Evolutionary conservation across 495 filamentous ascomycete species (phyloP).

Genomic region (Penicillium paxilli): DNA sequence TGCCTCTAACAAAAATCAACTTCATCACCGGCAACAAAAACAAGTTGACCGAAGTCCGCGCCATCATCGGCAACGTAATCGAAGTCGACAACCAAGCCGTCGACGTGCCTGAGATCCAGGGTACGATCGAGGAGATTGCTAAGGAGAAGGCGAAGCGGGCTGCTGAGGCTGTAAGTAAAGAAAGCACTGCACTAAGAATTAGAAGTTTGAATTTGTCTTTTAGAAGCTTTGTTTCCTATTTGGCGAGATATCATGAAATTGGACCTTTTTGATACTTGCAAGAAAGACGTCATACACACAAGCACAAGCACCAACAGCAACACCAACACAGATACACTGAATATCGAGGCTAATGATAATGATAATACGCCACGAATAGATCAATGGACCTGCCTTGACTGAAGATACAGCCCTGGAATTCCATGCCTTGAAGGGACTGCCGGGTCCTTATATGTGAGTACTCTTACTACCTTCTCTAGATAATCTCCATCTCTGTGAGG

Average conservation of each 20-base stretch:
- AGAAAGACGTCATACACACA: too few species aligned
- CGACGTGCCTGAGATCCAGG: conserved; percentile 88
- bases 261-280: too few species aligned
- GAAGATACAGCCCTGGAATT: conserved; percentile 97
- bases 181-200: too few species aligned
- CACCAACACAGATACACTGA: too few species aligned
- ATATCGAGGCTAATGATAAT: too few species aligned
- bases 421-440: conserved; percentile 80
- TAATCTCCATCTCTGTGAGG: too few species aligned
- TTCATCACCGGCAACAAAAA: conserved; percentile 97
- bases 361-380: too few species aligned
- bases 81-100: conserved; percentile 70
- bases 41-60: conserved; percentile 84
- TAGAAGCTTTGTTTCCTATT: too few species aligned
- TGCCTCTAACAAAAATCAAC: conserved; percentile 57
- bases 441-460: conserved; percentile 93
- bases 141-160: conserved; percentile 83
- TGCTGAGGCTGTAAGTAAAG: conserved; percentile 37
- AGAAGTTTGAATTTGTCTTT: too few species aligned
- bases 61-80: conserved; percentile 76
- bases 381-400: conserved; percentile 84
- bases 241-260: too few species aligned
- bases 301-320: too few species aligned
- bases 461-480: not conserved
- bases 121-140: conserved; percentile 87